A percentile compares a stretch with the other conserved stretches of the same genome.
phyloP scores from a whole-genome alignment of 1,139 yeast species.

The Saccharomyces hybrid region DNA sequence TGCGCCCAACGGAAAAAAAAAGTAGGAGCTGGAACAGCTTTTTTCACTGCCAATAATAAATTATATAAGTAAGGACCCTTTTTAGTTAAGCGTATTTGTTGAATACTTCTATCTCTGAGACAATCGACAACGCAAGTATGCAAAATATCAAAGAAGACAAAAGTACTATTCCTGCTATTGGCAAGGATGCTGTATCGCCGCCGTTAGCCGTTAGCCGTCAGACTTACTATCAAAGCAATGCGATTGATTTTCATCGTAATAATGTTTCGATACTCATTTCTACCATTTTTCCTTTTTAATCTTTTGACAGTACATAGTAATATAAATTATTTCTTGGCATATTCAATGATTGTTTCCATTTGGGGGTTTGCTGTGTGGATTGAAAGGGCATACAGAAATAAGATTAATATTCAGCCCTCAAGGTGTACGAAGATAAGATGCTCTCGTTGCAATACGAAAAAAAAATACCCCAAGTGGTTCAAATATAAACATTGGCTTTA shows the following conservation, averaged over 20 bases:
- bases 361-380: background rate
- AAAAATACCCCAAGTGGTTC: background rate
- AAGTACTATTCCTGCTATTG: background rate
- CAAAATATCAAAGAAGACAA: background rate
- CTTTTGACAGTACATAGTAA: background rate
- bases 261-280: background rate
- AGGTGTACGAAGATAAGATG: background rate
- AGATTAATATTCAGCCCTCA: background rate
- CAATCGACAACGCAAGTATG: background rate
- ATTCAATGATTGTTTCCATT: background rate
- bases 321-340: background rate
- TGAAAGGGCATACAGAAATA: background rate
- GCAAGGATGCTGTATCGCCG: background rate
- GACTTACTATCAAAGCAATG: background rate
- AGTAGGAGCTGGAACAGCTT: background rate
- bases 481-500: background rate
- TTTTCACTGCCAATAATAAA: background rate
- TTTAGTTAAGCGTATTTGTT: background rate
- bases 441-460: background rate
- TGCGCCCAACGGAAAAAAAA: background rate
- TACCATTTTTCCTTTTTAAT: background rate
- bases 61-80: background rate
- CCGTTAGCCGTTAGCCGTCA: background rate
- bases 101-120: background rate
- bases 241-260: background rate